Percentiles rank a stretch among this genome's conserved stretches.
phyloP scores from a whole-genome alignment of 768 basidiomycete genomes.

The Lactifluus echinatus region DNA sequence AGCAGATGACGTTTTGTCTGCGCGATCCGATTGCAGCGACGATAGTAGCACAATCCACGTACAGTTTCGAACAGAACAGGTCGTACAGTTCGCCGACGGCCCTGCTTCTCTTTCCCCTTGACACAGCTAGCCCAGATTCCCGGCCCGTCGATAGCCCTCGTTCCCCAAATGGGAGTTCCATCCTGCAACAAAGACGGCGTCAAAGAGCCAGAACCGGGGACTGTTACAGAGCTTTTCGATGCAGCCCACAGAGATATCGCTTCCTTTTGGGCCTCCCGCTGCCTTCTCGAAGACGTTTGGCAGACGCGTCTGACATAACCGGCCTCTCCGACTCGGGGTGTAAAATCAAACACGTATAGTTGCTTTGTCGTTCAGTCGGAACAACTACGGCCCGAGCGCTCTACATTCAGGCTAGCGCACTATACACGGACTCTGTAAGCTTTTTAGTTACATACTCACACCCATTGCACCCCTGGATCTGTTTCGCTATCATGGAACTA shows the following conservation, averaged over 20 bases:
- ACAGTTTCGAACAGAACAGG: slow-evolving; percentile 72
- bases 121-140: slow-evolving; percentile 83
- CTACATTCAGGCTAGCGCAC: too few species aligned
- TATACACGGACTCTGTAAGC: too few species aligned
- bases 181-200: slow-evolving; percentile 38
- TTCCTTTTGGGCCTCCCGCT: slow-evolving; percentile 1
- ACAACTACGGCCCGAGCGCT: too few species aligned
- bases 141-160: slow-evolving; percentile 63
- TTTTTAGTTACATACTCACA: too few species aligned
- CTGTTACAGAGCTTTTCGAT: too few species aligned
- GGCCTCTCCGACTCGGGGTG: background rate
- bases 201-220: too few species aligned
- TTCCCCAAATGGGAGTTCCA: slow-evolving; percentile 59
- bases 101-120: slow-evolving; percentile 75
- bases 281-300: slow-evolving; percentile 2
- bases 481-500: too few species aligned
- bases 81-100: slow-evolving; percentile 71
- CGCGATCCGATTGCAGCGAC: background rate
- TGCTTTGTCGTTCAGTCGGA: too few species aligned
- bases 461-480: too few species aligned
- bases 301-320: background rate
- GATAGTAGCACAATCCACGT: slow-evolving; percentile 24
- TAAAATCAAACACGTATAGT: too few species aligned
- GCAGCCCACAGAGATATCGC: slow-evolving; percentile 8
- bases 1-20: background rate